Evolutionary conservation across 331 rosid species (phyloP).

Genomic region (Dryas integrifolia): DNA sequence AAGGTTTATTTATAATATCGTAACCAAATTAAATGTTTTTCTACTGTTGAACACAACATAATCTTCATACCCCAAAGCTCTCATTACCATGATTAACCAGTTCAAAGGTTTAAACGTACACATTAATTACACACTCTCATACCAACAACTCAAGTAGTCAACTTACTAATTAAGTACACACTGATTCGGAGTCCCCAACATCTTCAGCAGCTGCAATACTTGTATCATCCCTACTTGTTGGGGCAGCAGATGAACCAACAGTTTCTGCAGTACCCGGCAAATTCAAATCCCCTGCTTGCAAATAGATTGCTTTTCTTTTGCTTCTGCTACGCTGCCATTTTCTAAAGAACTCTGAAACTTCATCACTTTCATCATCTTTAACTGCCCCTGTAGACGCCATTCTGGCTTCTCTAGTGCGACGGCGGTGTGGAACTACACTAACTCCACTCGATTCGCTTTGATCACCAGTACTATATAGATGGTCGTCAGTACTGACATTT

Average conservation of each 20-base stretch:
- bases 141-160: background rate
- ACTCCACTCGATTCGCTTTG: no score
- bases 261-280: slow-evolving; percentile 27
- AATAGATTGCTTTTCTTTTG: slow-evolving; percentile 52
- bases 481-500: background rate
- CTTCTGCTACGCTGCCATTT: slow-evolving; percentile 55
- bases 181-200: slow-evolving; percentile 67
- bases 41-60: no score
- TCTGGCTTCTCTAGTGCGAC: slow-evolving; percentile 17
- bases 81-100: no score
- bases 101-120: no score
- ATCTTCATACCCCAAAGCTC: no score
- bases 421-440: no score
- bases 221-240: slow-evolving; percentile 50
- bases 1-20: background rate
- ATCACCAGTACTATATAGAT: no score
- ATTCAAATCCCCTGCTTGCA: slow-evolving; percentile 9
- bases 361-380: slow-evolving; percentile 22
- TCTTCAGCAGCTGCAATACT: slow-evolving; percentile 38
- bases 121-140: no score
- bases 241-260: slow-evolving; percentile 49
- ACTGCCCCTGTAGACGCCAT: background rate
- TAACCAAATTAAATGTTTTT: no score
- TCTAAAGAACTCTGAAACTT: slow-evolving; percentile 52
- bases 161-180: slow-evolving; percentile 28